Conservation (phyloP, 768 basidiomycete species). For the Mycena floridula region DNA sequence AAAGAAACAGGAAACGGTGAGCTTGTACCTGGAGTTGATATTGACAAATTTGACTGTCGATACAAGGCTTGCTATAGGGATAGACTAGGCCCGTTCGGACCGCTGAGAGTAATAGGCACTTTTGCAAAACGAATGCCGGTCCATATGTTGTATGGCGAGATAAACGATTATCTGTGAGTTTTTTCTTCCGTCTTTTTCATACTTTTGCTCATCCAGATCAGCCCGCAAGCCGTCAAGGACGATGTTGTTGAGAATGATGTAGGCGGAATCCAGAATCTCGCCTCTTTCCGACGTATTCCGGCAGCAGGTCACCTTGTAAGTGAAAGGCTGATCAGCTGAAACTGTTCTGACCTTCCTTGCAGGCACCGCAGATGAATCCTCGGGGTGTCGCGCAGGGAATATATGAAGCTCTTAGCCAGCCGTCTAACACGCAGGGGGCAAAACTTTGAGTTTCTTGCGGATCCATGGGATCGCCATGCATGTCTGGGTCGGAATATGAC, state of each 20-base stretch:
- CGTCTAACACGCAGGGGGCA: too few relatives aligned
- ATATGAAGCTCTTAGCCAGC: constrained; percentile 1
- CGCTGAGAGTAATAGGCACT: constrained; percentile 25
- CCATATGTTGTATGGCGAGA: constrained; percentile 41
- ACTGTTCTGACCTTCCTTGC: not conserved
- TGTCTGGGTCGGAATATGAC: too few relatives aligned
- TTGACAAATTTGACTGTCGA: not conserved
- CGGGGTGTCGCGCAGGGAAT: not conserved
- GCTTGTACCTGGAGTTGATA: constrained; percentile 1
- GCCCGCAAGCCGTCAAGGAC: constrained; percentile 28
- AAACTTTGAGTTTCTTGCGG: too few relatives aligned
- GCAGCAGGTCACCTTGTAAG: constrained; percentile 37
- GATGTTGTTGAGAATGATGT: constrained; percentile 27
- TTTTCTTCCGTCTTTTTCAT: not conserved
- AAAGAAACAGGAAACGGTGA: constrained; percentile 38
- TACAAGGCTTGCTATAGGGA: constrained; percentile 40
- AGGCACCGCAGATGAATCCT: constrained; percentile 3
- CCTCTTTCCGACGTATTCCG: constrained; percentile 29
- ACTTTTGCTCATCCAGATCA: constrained; percentile 9
- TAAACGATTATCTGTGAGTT: constrained; percentile 37
- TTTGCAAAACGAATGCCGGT: constrained; percentile 29
- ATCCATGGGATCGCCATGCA: too few relatives aligned
- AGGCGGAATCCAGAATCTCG: constrained; percentile 29
- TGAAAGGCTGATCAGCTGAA: not conserved
- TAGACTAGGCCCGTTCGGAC: constrained; percentile 20